Evolutionary conservation across 2,329 filamentous ascomycete species (phyloP).

Genomic region (Dothistroma septosporum): DNA sequence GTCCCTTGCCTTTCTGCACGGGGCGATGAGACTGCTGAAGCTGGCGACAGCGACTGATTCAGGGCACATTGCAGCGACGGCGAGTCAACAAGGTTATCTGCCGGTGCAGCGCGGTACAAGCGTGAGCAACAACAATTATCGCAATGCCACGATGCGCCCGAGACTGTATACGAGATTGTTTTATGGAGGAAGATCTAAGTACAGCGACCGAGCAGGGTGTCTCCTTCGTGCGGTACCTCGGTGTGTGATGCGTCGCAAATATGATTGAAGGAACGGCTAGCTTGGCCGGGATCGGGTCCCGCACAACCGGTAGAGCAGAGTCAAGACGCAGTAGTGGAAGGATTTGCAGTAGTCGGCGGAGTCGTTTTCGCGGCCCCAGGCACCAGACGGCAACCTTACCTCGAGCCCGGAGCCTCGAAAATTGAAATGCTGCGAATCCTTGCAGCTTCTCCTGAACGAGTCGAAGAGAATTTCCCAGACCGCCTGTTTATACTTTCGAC

Average conservation of each 20-base stretch:
- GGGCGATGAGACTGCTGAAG: not conserved
- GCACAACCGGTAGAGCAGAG: not conserved
- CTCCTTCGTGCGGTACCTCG: slow-evolving; percentile 1
- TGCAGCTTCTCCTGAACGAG: slow-evolving; percentile 3
- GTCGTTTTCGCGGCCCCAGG: slow-evolving; percentile 1
- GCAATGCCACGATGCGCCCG: not conserved
- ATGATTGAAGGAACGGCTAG: slow-evolving; percentile 1
- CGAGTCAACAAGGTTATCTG: slow-evolving; percentile 2
- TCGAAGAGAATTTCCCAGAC: slow-evolving; percentile 3
- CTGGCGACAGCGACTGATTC: slow-evolving; percentile 1
- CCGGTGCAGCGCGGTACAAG: slow-evolving; percentile 1
- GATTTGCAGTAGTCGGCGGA: slow-evolving; percentile 1
- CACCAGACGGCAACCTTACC: slow-evolving; percentile 6
- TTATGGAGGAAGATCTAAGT: not conserved
- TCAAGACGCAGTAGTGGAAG: not conserved
- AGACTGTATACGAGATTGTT: not conserved
- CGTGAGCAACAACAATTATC: not conserved
- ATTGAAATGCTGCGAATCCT: not conserved
- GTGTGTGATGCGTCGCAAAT: slow-evolving; percentile 3
- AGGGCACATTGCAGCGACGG: not conserved
- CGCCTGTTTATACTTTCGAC: slow-evolving; percentile 7
- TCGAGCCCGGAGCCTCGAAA: not conserved
- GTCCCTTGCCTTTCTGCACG: not conserved
- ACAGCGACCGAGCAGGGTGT: not conserved
- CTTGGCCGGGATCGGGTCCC: not conserved